Percentiles rank a stretch among this genome's conserved stretches.
phyloP scores from a whole-genome alignment of 192 early-diverging fungal species.

The Coemansia reversa region DNA sequence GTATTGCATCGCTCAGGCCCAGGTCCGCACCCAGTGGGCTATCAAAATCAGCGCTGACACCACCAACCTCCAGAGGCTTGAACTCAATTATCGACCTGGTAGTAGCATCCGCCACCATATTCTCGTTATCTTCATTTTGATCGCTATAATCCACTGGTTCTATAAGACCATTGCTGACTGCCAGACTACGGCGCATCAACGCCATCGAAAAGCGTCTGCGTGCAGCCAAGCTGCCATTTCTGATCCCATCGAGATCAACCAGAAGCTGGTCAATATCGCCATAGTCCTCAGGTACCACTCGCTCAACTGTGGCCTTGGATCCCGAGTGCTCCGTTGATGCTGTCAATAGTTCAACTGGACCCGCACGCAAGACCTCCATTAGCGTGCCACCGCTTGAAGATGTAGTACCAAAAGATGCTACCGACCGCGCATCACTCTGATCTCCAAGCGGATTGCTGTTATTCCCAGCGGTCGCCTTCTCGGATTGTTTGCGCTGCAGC shows the following conservation, averaged over 20 bases:
- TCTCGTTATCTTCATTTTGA: background rate
- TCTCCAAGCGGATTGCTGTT: slow-evolving; percentile 2
- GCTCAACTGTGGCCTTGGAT: slow-evolving; percentile 40
- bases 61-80: slow-evolving; percentile 38
- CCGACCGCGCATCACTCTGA: slow-evolving; percentile 17
- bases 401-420: slow-evolving; percentile 22
- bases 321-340: slow-evolving; percentile 49
- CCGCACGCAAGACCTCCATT: slow-evolving; percentile 35
- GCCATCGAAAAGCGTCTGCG: slow-evolving; percentile 48
- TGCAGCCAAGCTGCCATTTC: slow-evolving; percentile 42
- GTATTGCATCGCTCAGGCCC: slow-evolving; percentile 31
- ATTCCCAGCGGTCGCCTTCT: background rate
- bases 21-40: slow-evolving; percentile 9
- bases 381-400: slow-evolving; percentile 43
- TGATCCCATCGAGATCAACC: slow-evolving; percentile 45
- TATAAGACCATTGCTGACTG: slow-evolving; percentile 35
- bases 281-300: slow-evolving; percentile 45
- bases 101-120: background rate
- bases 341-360: slow-evolving; percentile 39
- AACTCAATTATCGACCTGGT: slow-evolving; percentile 23
- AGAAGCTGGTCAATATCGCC: slow-evolving; percentile 46
- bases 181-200: slow-evolving; percentile 45
- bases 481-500: background rate
- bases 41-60: slow-evolving; percentile 8
- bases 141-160: slow-evolving; percentile 36